phyloP scores from a whole-genome alignment of 2,329 filamentous ascomycete species.

The Aspergillus japonicus region DNA sequence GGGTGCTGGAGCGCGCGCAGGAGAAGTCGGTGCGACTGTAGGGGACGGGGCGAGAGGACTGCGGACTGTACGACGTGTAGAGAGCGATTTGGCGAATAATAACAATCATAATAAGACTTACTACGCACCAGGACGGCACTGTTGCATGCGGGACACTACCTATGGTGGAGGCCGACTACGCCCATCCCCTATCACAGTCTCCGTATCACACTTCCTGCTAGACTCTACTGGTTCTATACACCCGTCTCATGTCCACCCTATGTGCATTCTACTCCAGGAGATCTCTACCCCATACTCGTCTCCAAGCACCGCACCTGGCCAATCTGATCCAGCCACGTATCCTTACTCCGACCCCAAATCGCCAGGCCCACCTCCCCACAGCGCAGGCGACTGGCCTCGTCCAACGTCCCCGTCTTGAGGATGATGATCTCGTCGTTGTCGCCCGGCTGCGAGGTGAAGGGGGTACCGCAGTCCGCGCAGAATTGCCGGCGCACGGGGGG shows the following conservation, averaged over 20 bases:
- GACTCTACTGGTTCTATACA: too few relatives aligned
- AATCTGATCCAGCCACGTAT: conserved; percentile 21
- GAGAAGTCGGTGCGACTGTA: neutral
- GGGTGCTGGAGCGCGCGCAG: neutral
- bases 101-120: too few relatives aligned
- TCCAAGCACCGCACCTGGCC: conserved; percentile 10
- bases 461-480: conserved; percentile 25
- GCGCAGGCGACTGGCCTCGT: conserved; percentile 16
- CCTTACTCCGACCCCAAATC: conserved; percentile 24
- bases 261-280: too few relatives aligned
- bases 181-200: too few relatives aligned
- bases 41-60: too few relatives aligned
- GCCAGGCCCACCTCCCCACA: conserved; percentile 18
- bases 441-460: conserved; percentile 18
- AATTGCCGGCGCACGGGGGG: conserved; percentile 17
- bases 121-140: too few relatives aligned
- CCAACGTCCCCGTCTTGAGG: conserved; percentile 25
- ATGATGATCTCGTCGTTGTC: conserved; percentile 9
- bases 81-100: too few relatives aligned
- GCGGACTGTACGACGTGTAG: too few relatives aligned
- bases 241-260: too few relatives aligned
- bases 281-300: neutral
- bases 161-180: too few relatives aligned
- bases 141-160: too few relatives aligned
- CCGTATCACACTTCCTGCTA: too few relatives aligned